phyloP scores from a whole-genome alignment of 2,329 filamentous ascomycete genomes.

The Fusarium bulbicola region DNA sequence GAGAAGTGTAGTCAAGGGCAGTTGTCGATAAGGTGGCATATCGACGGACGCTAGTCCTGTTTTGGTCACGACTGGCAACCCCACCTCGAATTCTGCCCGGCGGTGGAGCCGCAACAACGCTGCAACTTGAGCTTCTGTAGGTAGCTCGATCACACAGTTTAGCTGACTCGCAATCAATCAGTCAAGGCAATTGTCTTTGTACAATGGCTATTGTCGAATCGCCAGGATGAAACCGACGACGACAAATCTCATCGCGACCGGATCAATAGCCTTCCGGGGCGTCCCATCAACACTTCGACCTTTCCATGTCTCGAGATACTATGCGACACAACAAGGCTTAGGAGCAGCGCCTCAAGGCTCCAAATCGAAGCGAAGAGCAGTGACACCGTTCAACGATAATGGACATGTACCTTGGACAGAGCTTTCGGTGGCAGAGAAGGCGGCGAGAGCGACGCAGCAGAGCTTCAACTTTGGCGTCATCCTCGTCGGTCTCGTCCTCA shows the following conservation, averaged over 20 bases:
- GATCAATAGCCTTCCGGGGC: constrained; percentile 44
- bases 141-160: not conserved
- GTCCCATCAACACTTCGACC: constrained; percentile 47
- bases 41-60: constrained; percentile 48
- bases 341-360: constrained; percentile 52
- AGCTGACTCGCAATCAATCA: not conserved
- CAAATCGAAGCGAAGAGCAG: constrained; percentile 69
- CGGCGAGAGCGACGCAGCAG: constrained; percentile 86
- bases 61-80: constrained; percentile 43
- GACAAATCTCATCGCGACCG: constrained; percentile 50
- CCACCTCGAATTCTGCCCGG: constrained; percentile 47
- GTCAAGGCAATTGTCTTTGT: constrained; percentile 31
- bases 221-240: constrained; percentile 58
- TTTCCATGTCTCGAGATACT: constrained; percentile 57
- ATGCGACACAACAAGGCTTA: constrained; percentile 66
- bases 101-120: constrained; percentile 44
- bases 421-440: constrained; percentile 80
- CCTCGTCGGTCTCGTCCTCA: constrained; percentile 76
- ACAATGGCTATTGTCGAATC: constrained; percentile 49
- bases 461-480: constrained; percentile 87
- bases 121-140: constrained; percentile 2
- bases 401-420: constrained; percentile 83
- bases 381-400: constrained; percentile 88
- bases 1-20: constrained; percentile 46
- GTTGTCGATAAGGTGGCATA: constrained; percentile 54